Evolutionary conservation across 192 early-diverging fungal species (phyloP).

Genomic region (Coemansia sp.): DNA sequence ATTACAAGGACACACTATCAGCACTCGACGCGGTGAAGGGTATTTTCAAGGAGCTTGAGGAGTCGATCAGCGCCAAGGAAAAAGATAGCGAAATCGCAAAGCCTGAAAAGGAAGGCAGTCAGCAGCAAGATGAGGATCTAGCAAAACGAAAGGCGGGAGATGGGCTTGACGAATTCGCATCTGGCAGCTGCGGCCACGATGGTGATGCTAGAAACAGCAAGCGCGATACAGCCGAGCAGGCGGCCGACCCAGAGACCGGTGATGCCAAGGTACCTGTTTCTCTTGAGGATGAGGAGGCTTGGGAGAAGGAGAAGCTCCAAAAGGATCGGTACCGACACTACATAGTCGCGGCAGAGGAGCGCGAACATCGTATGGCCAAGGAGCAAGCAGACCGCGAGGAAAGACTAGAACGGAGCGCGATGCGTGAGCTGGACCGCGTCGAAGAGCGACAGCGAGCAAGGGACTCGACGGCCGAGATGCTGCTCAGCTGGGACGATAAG

Average conservation of each 20-base stretch:
- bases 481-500: constrained; percentile 47
- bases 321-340: constrained; percentile 16
- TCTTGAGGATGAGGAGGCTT: constrained; percentile 27
- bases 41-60: constrained; percentile 18
- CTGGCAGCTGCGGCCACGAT: background rate
- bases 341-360: constrained; percentile 29
- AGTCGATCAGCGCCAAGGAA: background rate
- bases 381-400: constrained; percentile 30
- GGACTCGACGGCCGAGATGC: constrained; percentile 16
- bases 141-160: background rate
- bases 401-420: constrained; percentile 22
- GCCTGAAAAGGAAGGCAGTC: background rate
- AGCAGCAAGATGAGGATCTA: background rate
- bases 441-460: constrained; percentile 30
- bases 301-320: constrained; percentile 29
- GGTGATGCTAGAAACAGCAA: background rate
- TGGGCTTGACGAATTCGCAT: background rate
- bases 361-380: constrained; percentile 19
- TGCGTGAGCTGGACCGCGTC: constrained; percentile 41
- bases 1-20: background rate
- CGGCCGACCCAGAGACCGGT: background rate
- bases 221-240: background rate
- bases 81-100: background rate
- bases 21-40: constrained; percentile 16
- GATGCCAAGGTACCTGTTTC: constrained; percentile 17